Base-by-base conservation (phyloP, 331 rosid species). In the Rhamnella rubrinervis region DNA sequence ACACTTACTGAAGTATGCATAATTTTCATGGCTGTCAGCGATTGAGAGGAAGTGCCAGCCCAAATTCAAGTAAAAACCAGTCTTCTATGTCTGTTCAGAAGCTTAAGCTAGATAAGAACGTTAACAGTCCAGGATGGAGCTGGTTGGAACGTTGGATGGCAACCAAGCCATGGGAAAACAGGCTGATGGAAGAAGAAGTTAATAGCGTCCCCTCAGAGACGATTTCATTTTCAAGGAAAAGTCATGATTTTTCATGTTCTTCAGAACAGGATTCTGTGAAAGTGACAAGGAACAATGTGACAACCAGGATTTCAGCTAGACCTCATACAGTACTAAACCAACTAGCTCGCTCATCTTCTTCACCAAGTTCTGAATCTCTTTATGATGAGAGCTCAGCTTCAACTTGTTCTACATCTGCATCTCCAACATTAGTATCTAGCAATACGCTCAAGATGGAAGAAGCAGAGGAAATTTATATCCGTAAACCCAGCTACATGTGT, bases 91-190 rank as follows among this genome's bases (percentile, higher is more conserved):
- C 61, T 78, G 66, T 74, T 72, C 82, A 79, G 78, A 77, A 76
- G 40, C 80, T 79, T 41, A 84, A 67, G 38, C 75, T 35, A 26
- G 82, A 73, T 60, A 66, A 72, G 31, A 83, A 83, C 72, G 72
- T 70, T 67, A 83, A 83, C 74, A 75, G 72, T 70, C 77, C 78
- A 18, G 92, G 77, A 55, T 75, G 71, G 65, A 78, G 81, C 73
- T 87, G 90, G 83, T 72, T 91, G 72, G 97, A 93, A 21, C 75
- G 84, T 4, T 91, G 97, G 95, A 87, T 85, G 92, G 86, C 80
- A 1, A 19, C 81, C 47, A 90, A 83, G 71, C 92, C 98, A 61
- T 88, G 97, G 97, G 95, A 89, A 80, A 82, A 67, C 67, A 74
- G 84, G 75, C 81, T 82, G 11, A 70, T 79, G 78, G 92, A 85